These are phyloP conservation scores for Oryza longistaminata DNA, from an alignment of 176 grass and related monocot genomes.

Conservation along the genomic window DNA sequence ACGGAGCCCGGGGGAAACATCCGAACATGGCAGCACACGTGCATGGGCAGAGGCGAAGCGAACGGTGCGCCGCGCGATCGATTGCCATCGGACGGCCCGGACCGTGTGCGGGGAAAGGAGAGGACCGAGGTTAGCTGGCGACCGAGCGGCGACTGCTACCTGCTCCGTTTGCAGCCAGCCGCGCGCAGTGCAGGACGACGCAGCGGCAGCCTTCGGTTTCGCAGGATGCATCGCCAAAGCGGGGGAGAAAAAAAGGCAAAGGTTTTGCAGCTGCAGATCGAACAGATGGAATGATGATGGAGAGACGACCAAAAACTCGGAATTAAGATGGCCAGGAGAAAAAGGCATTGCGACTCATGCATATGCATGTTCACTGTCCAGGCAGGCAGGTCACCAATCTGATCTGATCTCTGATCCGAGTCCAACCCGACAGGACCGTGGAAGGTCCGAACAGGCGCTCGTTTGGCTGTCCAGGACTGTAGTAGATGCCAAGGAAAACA, in stretches of 20 bases:
- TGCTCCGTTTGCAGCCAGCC: neutral
- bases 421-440: conserved; percentile 5
- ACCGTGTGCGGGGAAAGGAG: neutral
- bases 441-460: neutral
- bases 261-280: neutral
- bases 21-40: neutral
- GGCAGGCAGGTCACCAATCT: neutral
- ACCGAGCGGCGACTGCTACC: neutral
- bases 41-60: neutral
- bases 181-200: neutral
- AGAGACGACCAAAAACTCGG: conserved; percentile 22
- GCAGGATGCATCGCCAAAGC: neutral
- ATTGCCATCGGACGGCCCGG: neutral
- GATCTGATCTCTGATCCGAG: neutral
- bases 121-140: neutral
- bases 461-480: conserved; percentile 1
- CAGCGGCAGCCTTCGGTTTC: neutral
- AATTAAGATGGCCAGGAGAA: conserved; percentile 16
- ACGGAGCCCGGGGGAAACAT: neutral
- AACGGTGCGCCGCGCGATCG: neutral
- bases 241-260: neutral
- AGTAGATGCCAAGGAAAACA: neutral
- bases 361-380: neutral
- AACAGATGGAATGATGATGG: conserved; percentile 27
- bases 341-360: neutral